Percentiles rank a stretch among this genome's conserved stretches.
Conservation (phyloP, 2,329 filamentous ascomycete genomes). For the Colletotrichum ledebouriae region DNA sequence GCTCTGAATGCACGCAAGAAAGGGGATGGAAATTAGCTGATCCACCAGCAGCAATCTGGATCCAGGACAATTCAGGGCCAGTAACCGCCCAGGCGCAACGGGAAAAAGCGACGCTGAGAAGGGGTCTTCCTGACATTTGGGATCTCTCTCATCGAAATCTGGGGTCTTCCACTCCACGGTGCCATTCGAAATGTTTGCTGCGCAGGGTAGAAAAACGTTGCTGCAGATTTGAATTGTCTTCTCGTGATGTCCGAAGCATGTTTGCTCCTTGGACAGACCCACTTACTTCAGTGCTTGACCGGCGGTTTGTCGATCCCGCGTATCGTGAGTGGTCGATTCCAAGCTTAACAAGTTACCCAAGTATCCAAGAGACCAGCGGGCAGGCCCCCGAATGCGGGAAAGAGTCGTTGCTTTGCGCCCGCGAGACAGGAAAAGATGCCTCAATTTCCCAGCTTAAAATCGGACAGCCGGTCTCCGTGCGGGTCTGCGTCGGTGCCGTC, state of each 20-base stretch:
- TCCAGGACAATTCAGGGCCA: conserved; percentile 9
- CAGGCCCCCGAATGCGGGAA: conserved; percentile 23
- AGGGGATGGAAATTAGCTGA: conserved; percentile 31
- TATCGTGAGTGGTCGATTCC: neutral
- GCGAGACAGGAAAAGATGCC: conserved; percentile 2
- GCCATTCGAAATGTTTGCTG: conserved; percentile 18
- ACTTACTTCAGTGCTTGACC: conserved; percentile 7
- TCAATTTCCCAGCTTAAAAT: conserved; percentile 1
- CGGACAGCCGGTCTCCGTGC: conserved; percentile 14
- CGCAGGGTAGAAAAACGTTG: conserved; percentile 2
- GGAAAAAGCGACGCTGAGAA: conserved; percentile 31
- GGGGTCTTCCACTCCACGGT: conserved; percentile 7
- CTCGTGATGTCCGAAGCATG: conserved; percentile 12
- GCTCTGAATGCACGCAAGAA: conserved; percentile 18
- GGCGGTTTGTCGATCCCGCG: conserved; percentile 6
- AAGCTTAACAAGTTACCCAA: neutral
- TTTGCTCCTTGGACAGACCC: neutral
- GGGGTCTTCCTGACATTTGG: conserved; percentile 19
- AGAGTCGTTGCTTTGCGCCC: conserved; percentile 23
- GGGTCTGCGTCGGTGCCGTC: conserved; percentile 4
- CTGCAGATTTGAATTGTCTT: conserved; percentile 35
- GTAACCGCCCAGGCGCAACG: conserved; percentile 28
- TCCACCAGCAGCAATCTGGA: conserved; percentile 27
- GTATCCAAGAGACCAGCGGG: conserved; percentile 3
- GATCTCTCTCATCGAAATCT: conserved; percentile 15